Conservation (phyloP, 208 protist genomes). For the Leishmania guyanensis region DNA sequence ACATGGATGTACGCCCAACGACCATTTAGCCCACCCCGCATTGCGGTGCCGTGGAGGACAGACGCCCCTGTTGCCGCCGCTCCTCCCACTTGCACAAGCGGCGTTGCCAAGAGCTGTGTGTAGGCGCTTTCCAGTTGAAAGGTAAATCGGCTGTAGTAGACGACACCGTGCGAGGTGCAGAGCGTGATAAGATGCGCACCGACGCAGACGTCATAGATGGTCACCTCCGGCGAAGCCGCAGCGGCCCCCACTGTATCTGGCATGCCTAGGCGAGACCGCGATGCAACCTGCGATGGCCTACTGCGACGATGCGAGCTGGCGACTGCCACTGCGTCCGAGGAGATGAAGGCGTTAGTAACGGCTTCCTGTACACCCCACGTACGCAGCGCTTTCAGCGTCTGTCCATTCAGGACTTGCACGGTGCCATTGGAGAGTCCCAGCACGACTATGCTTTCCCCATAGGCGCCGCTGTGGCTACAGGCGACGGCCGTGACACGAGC, state of each 20-base stretch:
- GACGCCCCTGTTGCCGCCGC: not conserved
- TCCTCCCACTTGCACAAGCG: not conserved
- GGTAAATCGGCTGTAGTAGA: constrained; percentile 22
- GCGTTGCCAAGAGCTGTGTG: constrained; percentile 1
- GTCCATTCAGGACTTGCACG: constrained; percentile 61
- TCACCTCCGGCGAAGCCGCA: not conserved
- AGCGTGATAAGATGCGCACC: constrained; percentile 36
- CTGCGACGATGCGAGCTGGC: not conserved
- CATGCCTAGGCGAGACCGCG: not conserved
- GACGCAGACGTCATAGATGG: constrained; percentile 36
- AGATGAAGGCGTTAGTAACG: not conserved
- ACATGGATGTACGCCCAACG: constrained; percentile 27
- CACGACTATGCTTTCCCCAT: constrained; percentile 46
- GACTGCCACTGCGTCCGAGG: not conserved
- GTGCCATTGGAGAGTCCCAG: constrained; percentile 65
- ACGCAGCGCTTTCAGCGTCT: constrained; percentile 38
- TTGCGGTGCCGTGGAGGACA: not conserved
- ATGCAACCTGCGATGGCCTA: not conserved
- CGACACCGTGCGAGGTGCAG: constrained; percentile 36
- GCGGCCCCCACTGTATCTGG: not conserved
- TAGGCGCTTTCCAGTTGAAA: constrained; percentile 15
- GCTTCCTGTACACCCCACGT: constrained; percentile 13
- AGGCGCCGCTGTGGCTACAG: constrained; percentile 38
- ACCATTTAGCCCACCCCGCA: constrained; percentile 24
- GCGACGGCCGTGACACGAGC: constrained; percentile 35